Percentiles rank a stretch among this genome's conserved stretches.
These are phyloP conservation scores for Alternaria triticimaculans DNA, from an alignment of 2,329 filamentous ascomycete species.

Conservation along the genomic window DNA sequence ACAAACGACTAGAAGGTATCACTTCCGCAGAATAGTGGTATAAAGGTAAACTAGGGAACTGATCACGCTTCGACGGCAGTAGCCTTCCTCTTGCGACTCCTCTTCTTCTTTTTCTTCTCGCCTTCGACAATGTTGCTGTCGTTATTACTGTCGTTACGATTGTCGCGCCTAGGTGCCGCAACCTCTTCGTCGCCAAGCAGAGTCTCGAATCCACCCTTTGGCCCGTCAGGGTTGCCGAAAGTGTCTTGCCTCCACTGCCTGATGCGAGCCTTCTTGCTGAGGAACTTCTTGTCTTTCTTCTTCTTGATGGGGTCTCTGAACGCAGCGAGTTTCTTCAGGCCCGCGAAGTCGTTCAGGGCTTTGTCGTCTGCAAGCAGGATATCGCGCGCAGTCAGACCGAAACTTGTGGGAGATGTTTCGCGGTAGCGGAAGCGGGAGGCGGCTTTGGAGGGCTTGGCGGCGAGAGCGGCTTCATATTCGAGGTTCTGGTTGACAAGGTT, in stretches of 20 bases:
- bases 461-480: slow-evolving; percentile 70
- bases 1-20: neutral
- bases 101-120: slow-evolving; percentile 36
- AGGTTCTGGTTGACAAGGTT: slow-evolving; percentile 83
- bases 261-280: slow-evolving; percentile 91
- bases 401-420: slow-evolving; percentile 87
- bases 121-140: slow-evolving; percentile 24
- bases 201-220: slow-evolving; percentile 51
- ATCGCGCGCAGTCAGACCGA: slow-evolving; percentile 87
- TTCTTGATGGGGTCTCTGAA: slow-evolving; percentile 92
- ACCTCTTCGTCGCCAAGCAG: slow-evolving; percentile 23
- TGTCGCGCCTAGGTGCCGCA: neutral
- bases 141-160: neutral
- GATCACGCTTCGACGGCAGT: slow-evolving; percentile 14
- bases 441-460: slow-evolving; percentile 57
- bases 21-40: neutral
- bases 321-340: slow-evolving; percentile 90
- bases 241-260: slow-evolving; percentile 81
- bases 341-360: slow-evolving; percentile 86
- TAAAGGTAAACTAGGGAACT: neutral
- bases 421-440: slow-evolving; percentile 81
- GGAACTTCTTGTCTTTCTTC: slow-evolving; percentile 81
- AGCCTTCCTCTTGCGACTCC: slow-evolving; percentile 32
- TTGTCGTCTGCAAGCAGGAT: slow-evolving; percentile 90
- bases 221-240: slow-evolving; percentile 66